Evolutionary conservation across 2,329 filamentous ascomycete genomes (phyloP).

Genomic region (Botrytis deweyae): DNA sequence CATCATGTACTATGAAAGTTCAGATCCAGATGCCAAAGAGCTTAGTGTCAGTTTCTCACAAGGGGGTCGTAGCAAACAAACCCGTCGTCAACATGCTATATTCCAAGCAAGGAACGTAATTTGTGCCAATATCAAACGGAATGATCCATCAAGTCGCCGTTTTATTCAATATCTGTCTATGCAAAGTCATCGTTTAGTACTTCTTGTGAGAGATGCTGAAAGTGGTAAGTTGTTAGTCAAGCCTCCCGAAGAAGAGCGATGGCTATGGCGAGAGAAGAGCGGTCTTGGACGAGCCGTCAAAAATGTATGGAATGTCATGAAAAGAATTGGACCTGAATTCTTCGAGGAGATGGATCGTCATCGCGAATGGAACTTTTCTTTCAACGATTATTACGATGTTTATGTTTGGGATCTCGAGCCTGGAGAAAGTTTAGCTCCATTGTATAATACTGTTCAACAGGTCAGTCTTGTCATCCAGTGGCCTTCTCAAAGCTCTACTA

Average conservation of each 20-base stretch:
- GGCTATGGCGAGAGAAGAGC: constrained; percentile 43
- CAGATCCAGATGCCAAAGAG: constrained; percentile 36
- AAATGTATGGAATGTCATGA: constrained; percentile 42
- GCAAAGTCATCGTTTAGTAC: constrained; percentile 41
- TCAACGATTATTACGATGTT: constrained; percentile 46
- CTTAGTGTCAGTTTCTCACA: constrained; percentile 39
- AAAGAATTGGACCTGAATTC: constrained; percentile 41
- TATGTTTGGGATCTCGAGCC: constrained; percentile 44
- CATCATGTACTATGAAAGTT: constrained; percentile 29
- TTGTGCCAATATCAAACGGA: constrained; percentile 45
- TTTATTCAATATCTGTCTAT: constrained; percentile 46
- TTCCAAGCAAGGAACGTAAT: constrained; percentile 44
- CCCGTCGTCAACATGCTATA: constrained; percentile 40
- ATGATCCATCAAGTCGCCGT: constrained; percentile 44
- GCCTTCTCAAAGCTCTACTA: background rate
- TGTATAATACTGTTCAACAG: constrained; percentile 40
- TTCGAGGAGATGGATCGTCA: constrained; percentile 44
- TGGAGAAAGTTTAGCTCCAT: constrained; percentile 36
- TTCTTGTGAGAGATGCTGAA: constrained; percentile 45
- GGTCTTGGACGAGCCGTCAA: constrained; percentile 43
- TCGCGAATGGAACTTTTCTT: constrained; percentile 43
- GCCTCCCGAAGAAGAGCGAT: constrained; percentile 43
- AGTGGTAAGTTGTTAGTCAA: constrained; percentile 41
- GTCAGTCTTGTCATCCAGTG: constrained; percentile 25
- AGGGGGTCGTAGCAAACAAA: constrained; percentile 38